Conservation (phyloP, 306 rosid species). For the Fagus sylvatica region DNA sequence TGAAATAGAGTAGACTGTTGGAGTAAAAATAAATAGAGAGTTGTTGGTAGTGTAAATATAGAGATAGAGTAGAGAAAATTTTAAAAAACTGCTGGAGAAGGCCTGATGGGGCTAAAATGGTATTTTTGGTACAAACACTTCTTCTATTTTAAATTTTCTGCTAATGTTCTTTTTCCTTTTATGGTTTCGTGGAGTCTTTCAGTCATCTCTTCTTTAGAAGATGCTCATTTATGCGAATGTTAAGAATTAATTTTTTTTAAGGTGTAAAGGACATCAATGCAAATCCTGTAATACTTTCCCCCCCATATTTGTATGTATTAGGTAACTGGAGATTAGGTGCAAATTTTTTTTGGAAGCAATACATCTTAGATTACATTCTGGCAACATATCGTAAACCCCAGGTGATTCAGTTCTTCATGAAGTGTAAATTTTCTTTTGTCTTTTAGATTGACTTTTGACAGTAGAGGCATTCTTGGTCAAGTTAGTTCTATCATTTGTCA, state of each 20-base stretch:
- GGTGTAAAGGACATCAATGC: not conserved
- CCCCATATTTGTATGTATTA: too few species aligned
- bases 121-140: too few species aligned
- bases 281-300: conserved; percentile 8
- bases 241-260: conserved; percentile 3
- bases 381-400: too few species aligned
- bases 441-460: not conserved
- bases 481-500: conserved; percentile 19
- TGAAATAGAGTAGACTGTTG: too few species aligned
- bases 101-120: too few species aligned
- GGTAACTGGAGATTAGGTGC: conserved; percentile 75
- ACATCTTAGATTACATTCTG: conserved; percentile 68
- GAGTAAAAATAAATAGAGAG: too few species aligned
- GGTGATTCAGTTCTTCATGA: conserved; percentile 42
- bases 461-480: not conserved
- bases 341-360: conserved; percentile 54
- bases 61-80: too few species aligned
- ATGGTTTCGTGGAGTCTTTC: not conserved
- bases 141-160: too few species aligned
- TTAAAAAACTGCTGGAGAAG: too few species aligned
- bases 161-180: too few species aligned
- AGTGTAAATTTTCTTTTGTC: not conserved
- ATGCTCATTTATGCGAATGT: not conserved
- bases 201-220: not conserved
- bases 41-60: too few species aligned